Conservation (phyloP, 139 green algal species). For the Volvox africanus region DNA sequence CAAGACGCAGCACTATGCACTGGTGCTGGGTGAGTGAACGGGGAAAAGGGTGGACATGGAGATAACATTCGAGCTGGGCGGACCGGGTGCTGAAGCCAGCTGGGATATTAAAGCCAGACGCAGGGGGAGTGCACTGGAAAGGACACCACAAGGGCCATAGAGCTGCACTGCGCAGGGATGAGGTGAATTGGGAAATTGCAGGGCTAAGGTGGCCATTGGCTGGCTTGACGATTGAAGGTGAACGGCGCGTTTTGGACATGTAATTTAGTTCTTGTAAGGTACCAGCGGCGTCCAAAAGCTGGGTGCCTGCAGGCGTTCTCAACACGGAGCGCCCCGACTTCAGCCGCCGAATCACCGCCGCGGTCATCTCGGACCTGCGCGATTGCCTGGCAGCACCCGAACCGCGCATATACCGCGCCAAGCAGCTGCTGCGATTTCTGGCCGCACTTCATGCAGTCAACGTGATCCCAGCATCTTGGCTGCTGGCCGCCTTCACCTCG, state of each 20-base stretch:
- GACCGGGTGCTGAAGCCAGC: too few species aligned
- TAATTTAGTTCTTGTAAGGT: too few species aligned
- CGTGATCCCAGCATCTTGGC: conserved; percentile 65
- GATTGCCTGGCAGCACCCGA: conserved; percentile 41
- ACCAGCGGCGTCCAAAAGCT: too few species aligned
- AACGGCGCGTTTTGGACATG: too few species aligned
- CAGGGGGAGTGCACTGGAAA: too few species aligned
- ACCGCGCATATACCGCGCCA: conserved; percentile 52
- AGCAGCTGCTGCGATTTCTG: conserved; percentile 81
- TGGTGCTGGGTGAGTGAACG: conserved; percentile 73
- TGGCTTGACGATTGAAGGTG: too few species aligned
- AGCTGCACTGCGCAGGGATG: too few species aligned
- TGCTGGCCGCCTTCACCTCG: conserved; percentile 61
- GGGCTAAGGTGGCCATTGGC: too few species aligned
- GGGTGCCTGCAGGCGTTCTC: conserved; percentile 50
- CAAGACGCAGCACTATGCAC: conserved; percentile 83
- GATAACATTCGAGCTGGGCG: too few species aligned
- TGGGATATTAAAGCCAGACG: too few species aligned
- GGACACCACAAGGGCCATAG: too few species aligned
- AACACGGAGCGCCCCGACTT: conserved; percentile 55
- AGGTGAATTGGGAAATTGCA: too few species aligned
- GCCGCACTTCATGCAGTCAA: conserved; percentile 65
- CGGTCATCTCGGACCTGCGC: conserved; percentile 44
- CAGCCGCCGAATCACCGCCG: conserved; percentile 7
- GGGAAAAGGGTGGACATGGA: not conserved